These are phyloP conservation scores for Stephania cephalantha DNA, from an alignment of 164 flowering plant genomes.

Conservation along the genomic window DNA sequence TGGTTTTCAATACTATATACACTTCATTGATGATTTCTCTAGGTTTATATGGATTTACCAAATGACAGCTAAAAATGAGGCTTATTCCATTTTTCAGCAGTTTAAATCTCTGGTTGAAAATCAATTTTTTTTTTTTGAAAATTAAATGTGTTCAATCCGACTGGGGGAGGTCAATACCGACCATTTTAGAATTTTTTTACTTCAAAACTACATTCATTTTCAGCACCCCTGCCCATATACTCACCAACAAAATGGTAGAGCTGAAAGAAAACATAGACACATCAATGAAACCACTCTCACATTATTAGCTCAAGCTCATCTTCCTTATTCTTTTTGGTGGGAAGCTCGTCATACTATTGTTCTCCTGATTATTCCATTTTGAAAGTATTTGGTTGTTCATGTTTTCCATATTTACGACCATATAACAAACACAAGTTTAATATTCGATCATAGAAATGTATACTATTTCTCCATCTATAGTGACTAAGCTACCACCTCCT, in stretches of 20 bases:
- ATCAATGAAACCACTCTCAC: too few species aligned
- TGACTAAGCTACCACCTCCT: too few species aligned
- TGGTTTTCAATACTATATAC: too few species aligned
- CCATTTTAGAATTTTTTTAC: background rate
- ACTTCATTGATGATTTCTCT: background rate
- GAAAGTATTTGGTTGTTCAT: background rate
- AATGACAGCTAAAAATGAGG: background rate
- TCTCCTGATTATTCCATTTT: background rate
- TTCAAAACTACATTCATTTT: background rate
- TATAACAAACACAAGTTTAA: too few species aligned
- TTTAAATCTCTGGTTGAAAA: background rate
- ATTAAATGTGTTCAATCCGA: background rate
- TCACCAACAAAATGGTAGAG: too few species aligned
- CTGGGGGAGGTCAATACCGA: background rate
- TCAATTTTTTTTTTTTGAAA: background rate
- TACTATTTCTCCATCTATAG: too few species aligned
- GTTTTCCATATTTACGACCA: too few species aligned
- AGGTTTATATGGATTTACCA: background rate
- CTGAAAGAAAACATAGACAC: too few species aligned
- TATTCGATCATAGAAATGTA: too few species aligned
- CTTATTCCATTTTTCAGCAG: background rate
- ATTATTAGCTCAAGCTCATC: background rate
- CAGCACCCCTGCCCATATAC: too few species aligned
- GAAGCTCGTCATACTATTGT: background rate
- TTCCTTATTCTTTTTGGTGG: background rate